Evolutionary conservation across 2,329 filamentous ascomycete genomes (phyloP).

Genomic region (Alternaria conjuncta): DNA sequence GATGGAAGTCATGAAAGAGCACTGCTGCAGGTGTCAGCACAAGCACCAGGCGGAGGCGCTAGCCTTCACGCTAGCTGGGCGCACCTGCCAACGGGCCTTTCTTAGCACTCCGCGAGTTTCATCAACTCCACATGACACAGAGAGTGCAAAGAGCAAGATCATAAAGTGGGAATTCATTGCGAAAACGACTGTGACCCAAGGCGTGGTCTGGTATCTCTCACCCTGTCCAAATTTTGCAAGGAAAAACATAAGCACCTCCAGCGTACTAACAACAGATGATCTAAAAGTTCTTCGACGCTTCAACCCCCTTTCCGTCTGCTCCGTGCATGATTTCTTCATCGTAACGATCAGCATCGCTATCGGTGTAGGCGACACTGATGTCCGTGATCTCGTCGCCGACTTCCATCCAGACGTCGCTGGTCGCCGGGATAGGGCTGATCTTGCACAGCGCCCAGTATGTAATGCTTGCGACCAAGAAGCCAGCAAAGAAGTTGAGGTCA

Average conservation of each 20-base stretch:
- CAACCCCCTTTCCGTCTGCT: conserved; percentile 17
- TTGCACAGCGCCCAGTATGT: conserved; percentile 75
- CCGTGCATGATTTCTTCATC: conserved; percentile 38
- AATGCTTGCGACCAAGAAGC: conserved; percentile 72
- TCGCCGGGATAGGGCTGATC: conserved; percentile 74
- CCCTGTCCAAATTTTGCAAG: neutral
- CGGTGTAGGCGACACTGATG: conserved; percentile 32
- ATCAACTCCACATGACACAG: neutral
- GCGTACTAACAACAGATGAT: neutral
- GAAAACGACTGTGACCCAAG: conserved; percentile 11
- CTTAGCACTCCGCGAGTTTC: neutral
- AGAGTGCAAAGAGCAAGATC: neutral
- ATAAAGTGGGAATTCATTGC: neutral
- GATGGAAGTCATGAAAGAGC: neutral
- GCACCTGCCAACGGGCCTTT: neutral
- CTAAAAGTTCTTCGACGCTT: conserved; percentile 20
- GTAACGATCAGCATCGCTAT: conserved; percentile 32
- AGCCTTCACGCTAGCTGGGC: neutral
- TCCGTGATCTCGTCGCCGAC: conserved; percentile 58
- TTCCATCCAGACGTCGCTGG: conserved; percentile 78
- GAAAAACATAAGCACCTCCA: neutral
- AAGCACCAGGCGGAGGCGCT: neutral
- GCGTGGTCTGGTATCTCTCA: conserved; percentile 14
- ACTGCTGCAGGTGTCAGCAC: neutral
- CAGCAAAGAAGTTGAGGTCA: conserved; percentile 88